A percentile compares a stretch with the other conserved stretches of the same genome.
These are phyloP conservation scores for Plasmodium gonderi DNA, from an alignment of 169 alveolate species.

Conservation along the genomic window DNA sequence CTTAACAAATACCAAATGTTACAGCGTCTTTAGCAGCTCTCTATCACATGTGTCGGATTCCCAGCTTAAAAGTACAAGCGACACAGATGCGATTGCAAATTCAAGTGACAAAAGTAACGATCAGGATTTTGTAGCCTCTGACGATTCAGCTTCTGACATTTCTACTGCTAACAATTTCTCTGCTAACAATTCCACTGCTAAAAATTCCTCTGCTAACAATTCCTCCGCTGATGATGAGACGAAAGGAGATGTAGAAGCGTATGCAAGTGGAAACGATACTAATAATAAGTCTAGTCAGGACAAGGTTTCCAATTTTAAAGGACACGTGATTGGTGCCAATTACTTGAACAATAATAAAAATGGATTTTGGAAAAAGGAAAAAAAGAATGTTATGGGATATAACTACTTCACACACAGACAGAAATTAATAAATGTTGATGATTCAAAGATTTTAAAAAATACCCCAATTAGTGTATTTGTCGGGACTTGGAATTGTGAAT, in stretches of 20 bases:
- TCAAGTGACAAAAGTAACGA: not conserved
- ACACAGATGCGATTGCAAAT: not conserved
- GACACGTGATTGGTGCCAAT: not conserved
- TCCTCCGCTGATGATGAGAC: not conserved
- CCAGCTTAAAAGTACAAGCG: not conserved
- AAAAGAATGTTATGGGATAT: slow-evolving; percentile 41
- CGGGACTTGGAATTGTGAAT: slow-evolving; percentile 87
- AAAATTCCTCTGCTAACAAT: not conserved
- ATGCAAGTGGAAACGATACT: not conserved
- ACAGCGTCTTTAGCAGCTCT: not conserved
- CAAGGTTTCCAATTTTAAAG: not conserved
- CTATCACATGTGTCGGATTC: not conserved
- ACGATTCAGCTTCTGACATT: not conserved
- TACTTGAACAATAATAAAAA: not conserved
- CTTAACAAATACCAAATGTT: not conserved
- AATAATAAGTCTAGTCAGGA: not conserved
- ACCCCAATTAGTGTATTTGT: slow-evolving; percentile 80
- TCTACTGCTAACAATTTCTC: not conserved
- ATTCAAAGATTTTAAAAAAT: slow-evolving; percentile 34
- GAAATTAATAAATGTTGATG: slow-evolving; percentile 2
- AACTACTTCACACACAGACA: slow-evolving; percentile 61
- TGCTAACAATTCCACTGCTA: not conserved
- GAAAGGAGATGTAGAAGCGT: not conserved
- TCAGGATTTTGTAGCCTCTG: not conserved
- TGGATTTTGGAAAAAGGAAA: not conserved